Percentiles rank a stretch among this genome's conserved stretches.
These are phyloP conservation scores for Acanthamoeba healyi DNA, from an alignment of 208 protist genomes.

Conservation along the genomic window DNA sequence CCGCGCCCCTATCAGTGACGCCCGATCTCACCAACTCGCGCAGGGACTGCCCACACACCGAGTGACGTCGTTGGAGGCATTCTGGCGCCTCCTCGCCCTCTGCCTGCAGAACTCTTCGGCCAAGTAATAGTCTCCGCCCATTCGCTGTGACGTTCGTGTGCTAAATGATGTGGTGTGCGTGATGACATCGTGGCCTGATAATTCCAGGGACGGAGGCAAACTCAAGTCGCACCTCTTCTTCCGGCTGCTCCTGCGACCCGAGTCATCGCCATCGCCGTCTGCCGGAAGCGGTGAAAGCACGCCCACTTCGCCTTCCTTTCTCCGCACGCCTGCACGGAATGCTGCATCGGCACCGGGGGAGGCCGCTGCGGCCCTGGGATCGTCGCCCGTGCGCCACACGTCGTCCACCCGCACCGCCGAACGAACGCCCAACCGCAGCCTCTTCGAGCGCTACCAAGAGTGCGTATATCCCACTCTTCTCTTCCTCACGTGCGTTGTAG, in stretches of 20 bases:
- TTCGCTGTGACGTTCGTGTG: not conserved
- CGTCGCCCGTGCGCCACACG: not conserved
- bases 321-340: not conserved
- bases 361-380: not conserved
- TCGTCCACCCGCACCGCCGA: not conserved
- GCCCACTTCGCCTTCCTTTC: not conserved
- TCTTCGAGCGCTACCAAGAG: not conserved
- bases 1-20: not conserved
- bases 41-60: not conserved
- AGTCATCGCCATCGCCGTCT: not conserved
- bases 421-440: constrained; percentile 3
- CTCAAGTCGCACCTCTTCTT: constrained; percentile 28
- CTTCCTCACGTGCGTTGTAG: not conserved
- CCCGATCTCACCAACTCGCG: not conserved
- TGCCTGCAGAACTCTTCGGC: not conserved
- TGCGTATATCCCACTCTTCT: not conserved
- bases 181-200: no score
- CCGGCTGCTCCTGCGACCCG: not conserved
- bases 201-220: not conserved
- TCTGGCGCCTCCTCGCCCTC: not conserved
- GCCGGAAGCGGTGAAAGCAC: not conserved
- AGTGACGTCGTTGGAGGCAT: not conserved
- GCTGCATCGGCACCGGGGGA: not conserved
- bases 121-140: not conserved
- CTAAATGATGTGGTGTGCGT: no score